Percentiles rank a stretch among this genome's conserved stretches.
Evolutionary conservation across 495 filamentous ascomycete species (phyloP).

Genomic region (Aspergillus bertholletiae): DNA sequence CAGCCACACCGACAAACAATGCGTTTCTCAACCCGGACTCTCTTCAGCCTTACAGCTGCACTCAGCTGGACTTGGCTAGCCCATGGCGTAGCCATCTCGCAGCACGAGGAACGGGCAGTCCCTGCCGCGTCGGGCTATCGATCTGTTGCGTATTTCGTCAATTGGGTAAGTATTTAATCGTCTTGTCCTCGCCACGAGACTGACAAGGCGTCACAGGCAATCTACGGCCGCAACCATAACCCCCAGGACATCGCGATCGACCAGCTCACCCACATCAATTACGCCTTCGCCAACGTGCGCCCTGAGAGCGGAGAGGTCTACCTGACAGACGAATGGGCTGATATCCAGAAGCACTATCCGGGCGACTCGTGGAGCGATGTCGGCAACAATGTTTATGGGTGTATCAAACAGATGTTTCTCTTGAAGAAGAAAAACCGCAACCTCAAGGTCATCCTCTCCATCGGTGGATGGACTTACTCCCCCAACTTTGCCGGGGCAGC

Average conservation of each 20-base stretch:
- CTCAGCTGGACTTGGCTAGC: not conserved
- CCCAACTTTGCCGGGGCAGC: conserved; percentile 72
- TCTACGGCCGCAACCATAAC: conserved; percentile 69
- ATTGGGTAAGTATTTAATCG: conserved; percentile 9
- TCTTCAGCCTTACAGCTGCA: not conserved
- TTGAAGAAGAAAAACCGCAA: conserved; percentile 85
- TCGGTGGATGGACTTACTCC: conserved; percentile 96
- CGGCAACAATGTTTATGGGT: conserved; percentile 51
- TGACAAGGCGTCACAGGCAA: conserved; percentile 44
- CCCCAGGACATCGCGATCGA: conserved; percentile 72
- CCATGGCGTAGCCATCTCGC: not conserved
- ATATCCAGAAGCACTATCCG: conserved; percentile 79
- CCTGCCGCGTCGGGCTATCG: not conserved
- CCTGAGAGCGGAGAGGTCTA: conserved; percentile 60
- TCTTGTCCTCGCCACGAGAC: too few species aligned
- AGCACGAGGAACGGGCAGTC: not conserved
- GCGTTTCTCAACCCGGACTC: not conserved
- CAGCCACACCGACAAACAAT: not conserved
- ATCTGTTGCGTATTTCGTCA: conserved; percentile 9
- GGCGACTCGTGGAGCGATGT: conserved; percentile 42
- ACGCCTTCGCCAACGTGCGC: conserved; percentile 70
- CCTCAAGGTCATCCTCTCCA: conserved; percentile 85
- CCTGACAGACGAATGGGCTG: conserved; percentile 79
- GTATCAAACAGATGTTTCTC: conserved; percentile 88
- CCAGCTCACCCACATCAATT: conserved; percentile 80